Conservation (phyloP, 768 basidiomycete genomes). For the Rubroboletus pulcherrimus region DNA sequence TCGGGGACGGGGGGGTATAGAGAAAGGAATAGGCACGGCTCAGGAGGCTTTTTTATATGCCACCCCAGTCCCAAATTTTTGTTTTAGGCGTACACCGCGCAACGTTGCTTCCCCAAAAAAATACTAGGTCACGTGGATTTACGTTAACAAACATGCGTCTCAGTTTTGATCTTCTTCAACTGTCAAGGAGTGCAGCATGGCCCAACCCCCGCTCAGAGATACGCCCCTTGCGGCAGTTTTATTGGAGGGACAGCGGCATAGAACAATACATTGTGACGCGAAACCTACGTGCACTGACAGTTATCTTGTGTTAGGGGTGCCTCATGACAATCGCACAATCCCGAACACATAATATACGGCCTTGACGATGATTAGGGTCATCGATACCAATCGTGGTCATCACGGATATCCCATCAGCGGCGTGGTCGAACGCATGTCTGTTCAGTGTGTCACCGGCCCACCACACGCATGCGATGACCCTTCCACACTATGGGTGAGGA, state of each 20-base stretch:
- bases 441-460: background rate
- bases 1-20: background rate
- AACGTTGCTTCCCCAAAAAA: conserved; percentile 27
- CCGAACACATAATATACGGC: conserved; percentile 9
- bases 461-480: background rate
- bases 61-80: conserved; percentile 35
- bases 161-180: background rate
- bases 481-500: background rate
- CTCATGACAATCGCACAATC: conserved; percentile 12
- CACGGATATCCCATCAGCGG: conserved; percentile 13
- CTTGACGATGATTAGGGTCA: conserved; percentile 16
- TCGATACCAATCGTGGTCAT: conserved; percentile 28
- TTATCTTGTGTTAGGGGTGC: background rate
- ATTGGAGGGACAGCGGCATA: background rate
- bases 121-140: conserved; percentile 28
- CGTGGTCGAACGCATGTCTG: conserved; percentile 19
- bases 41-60: conserved; percentile 21
- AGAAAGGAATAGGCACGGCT: conserved; percentile 3
- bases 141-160: conserved; percentile 15
- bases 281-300: background rate
- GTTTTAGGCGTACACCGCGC: conserved; percentile 16
- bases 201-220: background rate
- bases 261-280: background rate
- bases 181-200: background rate
- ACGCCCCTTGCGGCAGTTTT: background rate